A percentile compares a stretch with the other conserved stretches of the same genome.
These are phyloP conservation scores for Abrus pulchellus DNA, from an alignment of 306 rosid species.

Conservation along the genomic window DNA sequence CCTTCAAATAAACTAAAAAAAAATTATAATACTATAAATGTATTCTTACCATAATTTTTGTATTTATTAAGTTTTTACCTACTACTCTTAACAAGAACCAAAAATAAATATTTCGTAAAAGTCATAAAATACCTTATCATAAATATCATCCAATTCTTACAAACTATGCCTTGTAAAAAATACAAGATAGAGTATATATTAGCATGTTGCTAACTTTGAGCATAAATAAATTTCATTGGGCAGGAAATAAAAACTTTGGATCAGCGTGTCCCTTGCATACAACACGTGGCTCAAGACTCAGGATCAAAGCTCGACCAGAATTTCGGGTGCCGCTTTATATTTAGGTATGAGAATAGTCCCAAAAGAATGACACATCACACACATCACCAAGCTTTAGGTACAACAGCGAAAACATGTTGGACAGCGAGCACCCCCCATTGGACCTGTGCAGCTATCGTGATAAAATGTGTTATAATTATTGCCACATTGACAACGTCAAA, in stretches of 20 bases:
- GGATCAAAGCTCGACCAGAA: conserved; percentile 29
- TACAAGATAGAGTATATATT: not conserved
- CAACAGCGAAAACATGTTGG: conserved; percentile 31
- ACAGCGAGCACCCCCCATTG: conserved; percentile 16
- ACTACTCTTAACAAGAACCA: too few relatives aligned
- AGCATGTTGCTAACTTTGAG: not conserved
- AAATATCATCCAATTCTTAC: too few relatives aligned
- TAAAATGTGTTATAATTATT: conserved; percentile 42
- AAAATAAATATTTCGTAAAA: too few relatives aligned
- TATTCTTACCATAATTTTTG: too few relatives aligned
- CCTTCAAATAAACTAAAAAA: too few relatives aligned
- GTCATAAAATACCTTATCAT: too few relatives aligned
- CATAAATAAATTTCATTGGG: conserved; percentile 12
- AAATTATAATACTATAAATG: too few relatives aligned
- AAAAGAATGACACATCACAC: conserved; percentile 11
- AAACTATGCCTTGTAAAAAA: not conserved
- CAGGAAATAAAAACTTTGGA: conserved; percentile 23
- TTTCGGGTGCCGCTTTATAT: conserved; percentile 10
- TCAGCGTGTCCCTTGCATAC: not conserved
- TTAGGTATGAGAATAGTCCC: not conserved
- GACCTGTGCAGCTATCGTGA: conserved; percentile 23
- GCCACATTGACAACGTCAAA: conserved; percentile 30
- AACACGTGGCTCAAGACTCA: conserved; percentile 38
- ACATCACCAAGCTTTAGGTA: conserved; percentile 38
- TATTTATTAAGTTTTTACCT: too few relatives aligned